A percentile compares a stretch with the other conserved stretches of the same genome.
Evolutionary conservation across 2,329 filamentous ascomycete genomes (phyloP).

Genomic region (Lecanicillium sp.): DNA sequence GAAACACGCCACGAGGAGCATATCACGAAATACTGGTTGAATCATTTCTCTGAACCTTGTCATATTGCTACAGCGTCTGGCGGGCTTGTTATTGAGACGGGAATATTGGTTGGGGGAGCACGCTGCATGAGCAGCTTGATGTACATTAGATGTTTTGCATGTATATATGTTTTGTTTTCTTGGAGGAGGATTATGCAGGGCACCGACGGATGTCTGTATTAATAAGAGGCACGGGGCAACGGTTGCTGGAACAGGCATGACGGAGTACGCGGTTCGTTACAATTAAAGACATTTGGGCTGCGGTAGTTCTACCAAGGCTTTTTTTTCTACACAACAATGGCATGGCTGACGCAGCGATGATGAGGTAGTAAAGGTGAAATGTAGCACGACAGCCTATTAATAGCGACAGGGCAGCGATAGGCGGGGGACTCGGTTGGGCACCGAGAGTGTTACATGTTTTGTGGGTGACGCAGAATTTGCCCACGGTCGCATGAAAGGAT

Average conservation of each 20-base stretch:
- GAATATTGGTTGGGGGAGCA: background rate
- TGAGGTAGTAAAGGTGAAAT: too few species aligned
- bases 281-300: background rate
- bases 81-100: too few species aligned
- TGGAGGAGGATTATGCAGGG: background rate
- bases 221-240: background rate
- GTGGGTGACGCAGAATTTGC: background rate
- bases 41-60: too few species aligned
- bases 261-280: background rate
- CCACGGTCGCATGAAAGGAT: too few species aligned
- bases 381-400: too few species aligned
- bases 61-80: too few species aligned
- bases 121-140: background rate
- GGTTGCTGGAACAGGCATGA: background rate
- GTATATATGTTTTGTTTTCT: constrained; percentile 2
- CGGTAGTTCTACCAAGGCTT: too few species aligned
- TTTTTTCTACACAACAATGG: too few species aligned
- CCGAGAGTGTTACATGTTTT: background rate
- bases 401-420: too few species aligned
- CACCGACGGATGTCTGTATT: background rate
- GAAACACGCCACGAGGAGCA: too few species aligned
- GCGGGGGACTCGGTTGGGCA: background rate
- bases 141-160: constrained; percentile 3
- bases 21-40: too few species aligned
- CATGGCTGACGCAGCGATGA: too few species aligned